A percentile compares a stretch with the other conserved stretches of the same genome.
phyloP scores from a whole-genome alignment of 2,329 filamentous ascomycete genomes.

The Xenoacremonium recifei region DNA sequence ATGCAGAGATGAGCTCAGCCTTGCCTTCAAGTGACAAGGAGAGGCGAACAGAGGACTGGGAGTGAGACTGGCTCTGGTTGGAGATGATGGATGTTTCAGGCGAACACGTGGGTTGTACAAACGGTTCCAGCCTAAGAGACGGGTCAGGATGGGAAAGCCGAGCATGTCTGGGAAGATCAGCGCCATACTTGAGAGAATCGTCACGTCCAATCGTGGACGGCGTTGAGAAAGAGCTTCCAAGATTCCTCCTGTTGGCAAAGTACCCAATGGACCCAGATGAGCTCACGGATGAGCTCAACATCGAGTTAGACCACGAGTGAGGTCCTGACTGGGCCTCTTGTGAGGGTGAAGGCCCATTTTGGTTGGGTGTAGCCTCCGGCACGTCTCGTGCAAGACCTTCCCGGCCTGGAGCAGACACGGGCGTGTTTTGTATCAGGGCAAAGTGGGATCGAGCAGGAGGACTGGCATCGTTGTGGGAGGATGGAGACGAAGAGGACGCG shows the following conservation, averaged over 20 bases:
- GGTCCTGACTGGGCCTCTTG: conserved; percentile 27
- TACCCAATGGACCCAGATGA: conserved; percentile 48
- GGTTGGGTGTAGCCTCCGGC: conserved; percentile 23
- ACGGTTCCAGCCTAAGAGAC: conserved; percentile 39
- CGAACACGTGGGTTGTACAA: conserved; percentile 41
- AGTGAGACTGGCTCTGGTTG: conserved; percentile 35
- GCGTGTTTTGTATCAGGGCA: conserved; percentile 24
- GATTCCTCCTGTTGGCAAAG: conserved; percentile 57
- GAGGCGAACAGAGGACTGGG: conserved; percentile 64
- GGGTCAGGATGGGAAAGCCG: conserved; percentile 8
- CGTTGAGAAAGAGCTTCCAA: conserved; percentile 50
- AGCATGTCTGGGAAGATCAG: neutral
- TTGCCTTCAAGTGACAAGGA: conserved; percentile 87
- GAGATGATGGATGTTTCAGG: conserved; percentile 37
- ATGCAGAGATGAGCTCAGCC: conserved; percentile 76
- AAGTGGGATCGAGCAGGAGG: conserved; percentile 24
- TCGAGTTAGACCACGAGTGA: conserved; percentile 36
- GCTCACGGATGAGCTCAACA: conserved; percentile 42
- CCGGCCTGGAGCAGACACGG: conserved; percentile 18
- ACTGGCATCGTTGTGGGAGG: conserved; percentile 14
- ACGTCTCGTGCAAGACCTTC: conserved; percentile 15
- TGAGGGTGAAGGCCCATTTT: conserved; percentile 24
- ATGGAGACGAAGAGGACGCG: conserved; percentile 21
- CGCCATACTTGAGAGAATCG: conserved; percentile 46
- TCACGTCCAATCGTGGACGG: conserved; percentile 43